Percentiles rank a stretch among this genome's conserved stretches.
These are phyloP conservation scores for Pezicula rhizophila DNA, from an alignment of 2,329 filamentous ascomycete genomes.

Conservation along the genomic window DNA sequence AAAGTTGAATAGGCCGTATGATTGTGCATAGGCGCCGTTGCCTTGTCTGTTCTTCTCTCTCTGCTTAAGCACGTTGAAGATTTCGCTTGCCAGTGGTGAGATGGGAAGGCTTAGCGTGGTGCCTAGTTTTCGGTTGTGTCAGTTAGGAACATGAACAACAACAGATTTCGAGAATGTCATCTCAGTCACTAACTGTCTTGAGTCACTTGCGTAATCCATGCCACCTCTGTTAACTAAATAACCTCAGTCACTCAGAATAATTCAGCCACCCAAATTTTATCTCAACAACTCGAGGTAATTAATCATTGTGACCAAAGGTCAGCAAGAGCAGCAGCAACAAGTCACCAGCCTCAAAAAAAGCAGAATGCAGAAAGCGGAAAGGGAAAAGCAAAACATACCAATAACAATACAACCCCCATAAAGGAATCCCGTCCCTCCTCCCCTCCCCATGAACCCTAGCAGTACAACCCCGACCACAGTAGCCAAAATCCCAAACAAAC, in stretches of 20 bases:
- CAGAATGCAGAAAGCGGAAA: too few species aligned
- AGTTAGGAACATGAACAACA: too few species aligned
- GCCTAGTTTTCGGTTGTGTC: not conserved
- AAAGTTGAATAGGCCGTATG: slow-evolving; percentile 47
- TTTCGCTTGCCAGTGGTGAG: slow-evolving; percentile 6
- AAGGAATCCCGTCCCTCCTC: not conserved
- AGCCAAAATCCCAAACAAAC: not conserved
- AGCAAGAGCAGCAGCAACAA: too few species aligned
- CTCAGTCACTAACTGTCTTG: too few species aligned
- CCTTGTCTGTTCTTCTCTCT: slow-evolving; percentile 1
- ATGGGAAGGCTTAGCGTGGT: slow-evolving; percentile 3
- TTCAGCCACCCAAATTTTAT: too few species aligned
- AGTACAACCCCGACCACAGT: slow-evolving; percentile 3
- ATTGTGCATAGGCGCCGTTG: slow-evolving; percentile 44
- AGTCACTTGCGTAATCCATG: too few species aligned
- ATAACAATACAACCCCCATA: not conserved
- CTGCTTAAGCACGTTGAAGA: slow-evolving; percentile 4
- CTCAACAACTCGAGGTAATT: too few species aligned
- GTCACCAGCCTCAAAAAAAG: too few species aligned
- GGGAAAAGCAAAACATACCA: not conserved
- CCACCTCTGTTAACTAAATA: too few species aligned
- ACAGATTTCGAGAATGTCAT: too few species aligned
- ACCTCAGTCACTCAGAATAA: too few species aligned
- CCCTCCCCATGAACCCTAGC: slow-evolving; percentile 2
- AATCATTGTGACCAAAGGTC: too few species aligned